Evolutionary conservation across 805 yeast species (phyloP).

Genomic region (Metschnikowia gelsemii): DNA sequence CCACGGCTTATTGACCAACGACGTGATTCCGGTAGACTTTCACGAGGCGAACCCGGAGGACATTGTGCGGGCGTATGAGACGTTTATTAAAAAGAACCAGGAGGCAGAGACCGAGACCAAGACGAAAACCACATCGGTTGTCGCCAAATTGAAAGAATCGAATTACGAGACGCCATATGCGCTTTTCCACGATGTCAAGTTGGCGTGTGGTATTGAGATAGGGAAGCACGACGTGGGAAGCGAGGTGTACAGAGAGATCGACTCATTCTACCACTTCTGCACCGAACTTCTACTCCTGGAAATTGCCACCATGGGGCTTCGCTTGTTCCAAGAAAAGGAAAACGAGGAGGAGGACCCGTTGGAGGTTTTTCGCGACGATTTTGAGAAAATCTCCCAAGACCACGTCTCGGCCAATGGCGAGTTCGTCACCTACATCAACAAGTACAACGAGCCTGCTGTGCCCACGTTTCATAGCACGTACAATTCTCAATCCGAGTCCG

Average conservation of each 20-base stretch:
- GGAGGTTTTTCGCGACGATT: constrained; percentile 53
- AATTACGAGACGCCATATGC: constrained; percentile 51
- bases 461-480: constrained; percentile 25
- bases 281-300: constrained; percentile 66
- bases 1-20: constrained; percentile 12
- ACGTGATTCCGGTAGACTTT: constrained; percentile 45
- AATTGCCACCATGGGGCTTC: constrained; percentile 43
- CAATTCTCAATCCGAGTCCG: constrained; percentile 29
- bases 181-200: constrained; percentile 65
- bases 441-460: constrained; percentile 32
- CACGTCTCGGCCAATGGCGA: constrained; percentile 60
- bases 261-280: constrained; percentile 60
- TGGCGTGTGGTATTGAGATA: constrained; percentile 51
- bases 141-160: constrained; percentile 36
- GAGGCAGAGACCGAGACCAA: no score
- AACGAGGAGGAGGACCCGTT: constrained; percentile 21
- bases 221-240: constrained; percentile 50
- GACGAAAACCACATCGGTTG: constrained; percentile 40
- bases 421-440: constrained; percentile 42
- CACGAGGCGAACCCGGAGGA: constrained; percentile 44
- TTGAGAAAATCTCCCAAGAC: constrained; percentile 54
- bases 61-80: constrained; percentile 43
- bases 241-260: constrained; percentile 50
- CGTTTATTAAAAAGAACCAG: constrained; percentile 32
- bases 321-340: constrained; percentile 17